These are phyloP conservation scores for Haematococcus sp. DNA, from an alignment of 139 green algal species.

Conservation along the genomic window DNA sequence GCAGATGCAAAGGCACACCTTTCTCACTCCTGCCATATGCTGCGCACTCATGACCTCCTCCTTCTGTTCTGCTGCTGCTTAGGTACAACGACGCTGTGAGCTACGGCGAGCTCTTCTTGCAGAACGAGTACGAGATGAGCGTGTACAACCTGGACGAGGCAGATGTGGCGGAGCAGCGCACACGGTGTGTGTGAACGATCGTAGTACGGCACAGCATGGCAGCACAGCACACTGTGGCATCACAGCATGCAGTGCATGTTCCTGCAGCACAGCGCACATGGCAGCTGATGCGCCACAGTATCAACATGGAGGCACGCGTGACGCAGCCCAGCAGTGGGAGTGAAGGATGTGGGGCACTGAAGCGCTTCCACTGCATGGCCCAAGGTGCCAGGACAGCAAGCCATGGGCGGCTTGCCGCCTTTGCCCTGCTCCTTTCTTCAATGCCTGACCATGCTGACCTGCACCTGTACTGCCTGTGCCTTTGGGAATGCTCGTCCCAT, in stretches of 20 bases:
- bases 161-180: slow-evolving; percentile 73
- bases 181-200: slow-evolving; percentile 37
- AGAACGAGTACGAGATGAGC: slow-evolving; percentile 94
- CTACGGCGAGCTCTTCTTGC: slow-evolving; percentile 97
- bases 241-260: neutral
- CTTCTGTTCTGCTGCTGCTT: neutral
- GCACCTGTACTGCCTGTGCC: neutral
- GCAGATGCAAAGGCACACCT: too few species aligned
- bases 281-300: neutral
- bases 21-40: too few species aligned
- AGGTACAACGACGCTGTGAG: slow-evolving; percentile 74
- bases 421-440: neutral
- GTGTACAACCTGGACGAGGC: slow-evolving; percentile 88
- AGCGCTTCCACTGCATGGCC: too few species aligned
- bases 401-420: too few species aligned
- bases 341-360: too few species aligned
- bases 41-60: neutral
- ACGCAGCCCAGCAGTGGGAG: neutral
- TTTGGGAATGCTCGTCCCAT: neutral
- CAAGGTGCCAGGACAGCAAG: too few species aligned
- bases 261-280: neutral
- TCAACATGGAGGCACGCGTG: neutral
- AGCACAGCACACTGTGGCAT: too few species aligned
- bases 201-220: too few species aligned
- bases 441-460: neutral